Base-by-base conservation (phyloP, 176 grass and related monocot genomes). In the Neostapfia colusana region DNA sequence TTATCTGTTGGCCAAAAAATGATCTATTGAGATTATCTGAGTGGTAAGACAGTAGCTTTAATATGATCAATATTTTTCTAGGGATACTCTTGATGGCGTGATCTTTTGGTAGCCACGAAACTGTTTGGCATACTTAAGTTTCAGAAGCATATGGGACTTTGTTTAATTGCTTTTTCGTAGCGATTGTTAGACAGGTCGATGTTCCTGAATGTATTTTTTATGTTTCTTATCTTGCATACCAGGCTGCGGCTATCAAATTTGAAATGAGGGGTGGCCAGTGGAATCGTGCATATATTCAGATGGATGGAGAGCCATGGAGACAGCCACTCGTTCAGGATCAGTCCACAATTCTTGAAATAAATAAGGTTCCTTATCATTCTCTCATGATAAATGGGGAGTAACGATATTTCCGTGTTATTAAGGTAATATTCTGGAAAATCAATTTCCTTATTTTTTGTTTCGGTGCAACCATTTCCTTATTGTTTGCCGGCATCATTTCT, bases 241-340 rank as follows among this genome's bases (percentile, higher is more conserved):
- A 97, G 91, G 94, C 94, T 75, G 86, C 94, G 36, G 91, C 88
- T 43, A 85, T 97, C 48, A 97, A 93, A 72, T 71, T 97, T 23
- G 94, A 97, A 89, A 75, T 97, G 50, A 89, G 94, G 83, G 91
- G 91, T 6, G 84, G 90, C 3, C 60, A 91, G 79, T 97, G 94
- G 88, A 78, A 91, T 62, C 81, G 84, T 65, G 86, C 76, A 51
- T 97, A 97, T 81, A 45, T 97, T 61, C 94, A 97, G 85, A 89
- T 93, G 62, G 94, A 97, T 20, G 94, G 94, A 54, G 94, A 97
- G 72, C 94, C 94, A 36, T 97, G 94, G 94, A 97, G 79, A 73
- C 94, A 97, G 56, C 86, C 88, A 20, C 85, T 97, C 18, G 17
- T 65, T 36, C 81, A 90, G 37, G 91, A 97, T 3, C 78, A 88